phyloP scores from a whole-genome alignment of 352 stramenopile genomes.

The Globisporangium barbulae region DNA sequence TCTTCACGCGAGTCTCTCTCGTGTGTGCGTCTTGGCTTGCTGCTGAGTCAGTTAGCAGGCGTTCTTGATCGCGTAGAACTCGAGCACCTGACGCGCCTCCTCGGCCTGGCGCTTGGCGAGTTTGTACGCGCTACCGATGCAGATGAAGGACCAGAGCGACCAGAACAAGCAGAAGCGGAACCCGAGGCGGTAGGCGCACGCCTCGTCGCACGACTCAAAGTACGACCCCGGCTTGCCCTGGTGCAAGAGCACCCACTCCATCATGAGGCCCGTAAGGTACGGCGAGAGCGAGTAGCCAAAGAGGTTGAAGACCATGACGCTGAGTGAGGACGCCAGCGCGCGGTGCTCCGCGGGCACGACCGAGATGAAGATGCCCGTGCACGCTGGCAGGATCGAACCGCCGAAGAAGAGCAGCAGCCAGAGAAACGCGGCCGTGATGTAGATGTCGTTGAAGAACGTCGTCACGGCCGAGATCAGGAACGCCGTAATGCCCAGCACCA shows the following conservation, averaged over 20 bases:
- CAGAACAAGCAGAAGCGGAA: constrained; percentile 83
- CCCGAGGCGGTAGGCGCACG: constrained; percentile 72
- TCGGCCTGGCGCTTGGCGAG: constrained; percentile 49
- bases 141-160: constrained; percentile 77
- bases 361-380: constrained; percentile 84
- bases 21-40: neutral
- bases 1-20: neutral
- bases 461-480: constrained; percentile 63
- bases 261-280: constrained; percentile 74
- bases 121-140: constrained; percentile 56
- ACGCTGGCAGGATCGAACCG: constrained; percentile 73
- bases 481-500: constrained; percentile 64
- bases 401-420: constrained; percentile 85
- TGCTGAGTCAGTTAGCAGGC: constrained; percentile 1
- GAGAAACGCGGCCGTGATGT: constrained; percentile 66
- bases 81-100: constrained; percentile 50
- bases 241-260: constrained; percentile 75
- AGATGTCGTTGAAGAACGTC: constrained; percentile 80
- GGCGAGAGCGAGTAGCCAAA: constrained; percentile 77
- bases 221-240: constrained; percentile 56
- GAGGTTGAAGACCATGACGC: constrained; percentile 83
- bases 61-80: constrained; percentile 44
- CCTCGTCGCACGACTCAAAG: constrained; percentile 75
- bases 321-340: constrained; percentile 74
- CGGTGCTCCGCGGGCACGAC: constrained; percentile 72